Percentiles rank a stretch among this genome's conserved stretches.
Conservation (phyloP, 2,329 filamentous ascomycete genomes). For the Clonostachys solani region DNA sequence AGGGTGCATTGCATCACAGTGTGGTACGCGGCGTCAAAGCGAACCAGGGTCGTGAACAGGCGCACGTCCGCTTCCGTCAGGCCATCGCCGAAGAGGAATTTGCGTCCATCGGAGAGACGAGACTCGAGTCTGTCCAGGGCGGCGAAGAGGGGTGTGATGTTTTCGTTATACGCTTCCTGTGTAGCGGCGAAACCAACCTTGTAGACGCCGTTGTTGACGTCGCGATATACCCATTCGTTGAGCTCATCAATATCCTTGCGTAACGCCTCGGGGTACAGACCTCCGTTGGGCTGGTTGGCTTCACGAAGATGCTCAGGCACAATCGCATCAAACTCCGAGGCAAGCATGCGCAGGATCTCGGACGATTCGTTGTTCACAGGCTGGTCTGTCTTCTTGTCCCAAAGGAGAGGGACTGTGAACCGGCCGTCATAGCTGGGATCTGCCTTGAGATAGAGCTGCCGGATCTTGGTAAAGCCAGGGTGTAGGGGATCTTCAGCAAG, state of each 20-base stretch:
- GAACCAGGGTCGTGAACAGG: slow-evolving; percentile 60
- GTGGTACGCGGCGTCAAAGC: slow-evolving; percentile 68
- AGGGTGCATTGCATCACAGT: slow-evolving; percentile 63
- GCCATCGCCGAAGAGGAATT: slow-evolving; percentile 58
- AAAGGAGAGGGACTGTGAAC: slow-evolving; percentile 71
- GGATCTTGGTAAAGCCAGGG: slow-evolving; percentile 56
- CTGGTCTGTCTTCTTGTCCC: slow-evolving; percentile 61
- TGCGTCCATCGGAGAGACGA: slow-evolving; percentile 41
- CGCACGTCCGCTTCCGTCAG: slow-evolving; percentile 69
- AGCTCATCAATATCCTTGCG: slow-evolving; percentile 55
- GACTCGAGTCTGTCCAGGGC: slow-evolving; percentile 61
- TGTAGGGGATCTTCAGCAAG: slow-evolving; percentile 57
- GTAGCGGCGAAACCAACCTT: slow-evolving; percentile 61
- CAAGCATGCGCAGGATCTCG: slow-evolving; percentile 80
- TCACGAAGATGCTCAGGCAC: slow-evolving; percentile 52
- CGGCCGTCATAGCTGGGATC: slow-evolving; percentile 64
- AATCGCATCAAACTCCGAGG: slow-evolving; percentile 80
- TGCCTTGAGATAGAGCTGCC: slow-evolving; percentile 66
- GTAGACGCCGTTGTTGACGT: slow-evolving; percentile 45
- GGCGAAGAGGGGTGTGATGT: slow-evolving; percentile 55
- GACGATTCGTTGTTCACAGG: slow-evolving; percentile 82
- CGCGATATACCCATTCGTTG: slow-evolving; percentile 63
- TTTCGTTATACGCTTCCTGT: slow-evolving; percentile 62
- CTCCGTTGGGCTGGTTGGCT: slow-evolving; percentile 38
- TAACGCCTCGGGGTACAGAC: slow-evolving; percentile 52